Conservation (phyloP, 352 stramenopile genomes). For the Phytophthora parvispora region DNA sequence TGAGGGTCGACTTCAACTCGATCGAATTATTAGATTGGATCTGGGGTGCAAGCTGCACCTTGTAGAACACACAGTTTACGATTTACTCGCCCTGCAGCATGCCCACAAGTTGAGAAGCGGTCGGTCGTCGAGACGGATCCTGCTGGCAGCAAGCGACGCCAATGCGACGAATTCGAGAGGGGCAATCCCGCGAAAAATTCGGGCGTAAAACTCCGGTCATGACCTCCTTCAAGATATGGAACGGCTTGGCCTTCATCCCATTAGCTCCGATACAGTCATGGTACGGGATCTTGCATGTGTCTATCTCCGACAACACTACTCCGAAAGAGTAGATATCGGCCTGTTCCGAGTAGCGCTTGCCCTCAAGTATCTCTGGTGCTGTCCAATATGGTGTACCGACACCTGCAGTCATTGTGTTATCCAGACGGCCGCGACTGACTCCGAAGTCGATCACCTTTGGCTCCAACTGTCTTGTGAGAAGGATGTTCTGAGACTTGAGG, state of each 20-base stretch:
- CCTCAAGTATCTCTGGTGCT: constrained; percentile 68
- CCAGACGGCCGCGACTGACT: constrained; percentile 39
- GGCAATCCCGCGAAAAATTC: constrained; percentile 51
- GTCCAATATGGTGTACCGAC: constrained; percentile 70
- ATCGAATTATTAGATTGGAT: no score
- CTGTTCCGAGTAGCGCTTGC: constrained; percentile 61
- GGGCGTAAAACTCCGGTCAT: constrained; percentile 54
- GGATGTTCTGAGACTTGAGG: constrained; percentile 55
- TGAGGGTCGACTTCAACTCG: no score
- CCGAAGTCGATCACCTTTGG: constrained; percentile 65
- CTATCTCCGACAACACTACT: constrained; percentile 56
- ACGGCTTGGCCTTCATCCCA: constrained; percentile 43
- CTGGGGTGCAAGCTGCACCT: no score
- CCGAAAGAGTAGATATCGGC: constrained; percentile 81
- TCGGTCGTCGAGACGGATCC: constrained; percentile 37
- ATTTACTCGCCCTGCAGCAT: constrained; percentile 26
- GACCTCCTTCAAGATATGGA: constrained; percentile 56
- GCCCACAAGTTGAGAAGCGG: constrained; percentile 22
- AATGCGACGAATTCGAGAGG: constrained; percentile 43
- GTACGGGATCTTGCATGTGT: constrained; percentile 45
- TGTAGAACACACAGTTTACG: no score
- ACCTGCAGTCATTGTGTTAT: constrained; percentile 47
- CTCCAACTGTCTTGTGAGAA: constrained; percentile 40
- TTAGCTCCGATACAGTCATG: constrained; percentile 17
- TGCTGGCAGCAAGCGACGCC: constrained; percentile 51